Conservation (phyloP, 75 land plant genomes). For the Selaginella moellendorffii region DNA sequence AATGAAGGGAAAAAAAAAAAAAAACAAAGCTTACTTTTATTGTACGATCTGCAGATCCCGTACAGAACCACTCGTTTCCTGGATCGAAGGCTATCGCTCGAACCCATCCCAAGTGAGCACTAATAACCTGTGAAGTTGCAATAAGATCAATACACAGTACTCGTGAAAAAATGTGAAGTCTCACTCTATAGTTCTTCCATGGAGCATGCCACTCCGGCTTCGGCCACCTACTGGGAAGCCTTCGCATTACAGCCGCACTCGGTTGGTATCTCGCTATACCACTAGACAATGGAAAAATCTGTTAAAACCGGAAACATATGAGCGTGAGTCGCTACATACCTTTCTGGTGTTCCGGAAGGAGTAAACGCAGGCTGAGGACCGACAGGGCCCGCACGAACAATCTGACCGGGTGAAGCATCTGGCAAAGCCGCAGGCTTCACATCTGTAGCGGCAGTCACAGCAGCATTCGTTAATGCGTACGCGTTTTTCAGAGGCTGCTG, state of each 20-base stretch:
- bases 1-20: background rate
- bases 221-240: slow-evolving; percentile 96
- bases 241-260: slow-evolving; percentile 74
- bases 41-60: slow-evolving; percentile 97
- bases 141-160: background rate
- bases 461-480: slow-evolving; percentile 11
- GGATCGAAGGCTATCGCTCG: slow-evolving; percentile 95
- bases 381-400: slow-evolving; percentile 19
- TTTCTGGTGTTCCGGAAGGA: slow-evolving; percentile 27
- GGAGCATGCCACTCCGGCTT: slow-evolving; percentile 95
- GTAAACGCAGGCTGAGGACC: slow-evolving; percentile 16
- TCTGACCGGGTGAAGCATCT: slow-evolving; percentile 11
- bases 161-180: background rate
- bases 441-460: slow-evolving; percentile 11
- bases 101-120: slow-evolving; percentile 99
- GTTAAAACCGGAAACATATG: background rate
- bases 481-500: slow-evolving; percentile 7
- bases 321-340: slow-evolving; percentile 15
- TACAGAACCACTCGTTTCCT: slow-evolving; percentile 96
- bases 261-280: slow-evolving; percentile 41
- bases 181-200: slow-evolving; percentile 89
- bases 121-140: slow-evolving; percentile 57
- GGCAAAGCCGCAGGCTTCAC: slow-evolving; percentile 14
- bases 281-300: background rate
- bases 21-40: slow-evolving; percentile 50